These are phyloP conservation scores for Macrolepiota fuliginosa DNA, from an alignment of 768 basidiomycete genomes.

Conservation along the genomic window DNA sequence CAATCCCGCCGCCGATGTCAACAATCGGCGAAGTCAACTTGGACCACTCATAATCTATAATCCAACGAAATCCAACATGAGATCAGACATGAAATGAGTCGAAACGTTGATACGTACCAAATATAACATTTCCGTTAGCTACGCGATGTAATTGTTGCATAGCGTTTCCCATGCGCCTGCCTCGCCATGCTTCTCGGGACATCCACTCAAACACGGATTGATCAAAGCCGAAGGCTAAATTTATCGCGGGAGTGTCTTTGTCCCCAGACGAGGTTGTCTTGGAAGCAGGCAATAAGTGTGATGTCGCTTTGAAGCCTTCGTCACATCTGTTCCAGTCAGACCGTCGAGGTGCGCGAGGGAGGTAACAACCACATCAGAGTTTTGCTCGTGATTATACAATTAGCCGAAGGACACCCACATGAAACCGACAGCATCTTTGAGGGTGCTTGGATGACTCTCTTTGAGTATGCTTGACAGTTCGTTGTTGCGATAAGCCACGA, in stretches of 20 bases:
- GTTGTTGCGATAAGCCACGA: background rate
- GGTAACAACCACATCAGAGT: background rate
- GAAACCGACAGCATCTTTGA: conserved; percentile 8
- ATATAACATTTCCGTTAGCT: conserved; percentile 1
- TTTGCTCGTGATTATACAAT: background rate
- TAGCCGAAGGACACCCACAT: background rate
- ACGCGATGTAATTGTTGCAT: conserved; percentile 8
- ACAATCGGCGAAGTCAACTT: background rate
- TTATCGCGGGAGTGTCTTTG: background rate
- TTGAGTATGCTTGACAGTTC: background rate
- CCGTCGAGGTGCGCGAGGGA: background rate
- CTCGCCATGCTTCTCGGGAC: conserved; percentile 8
- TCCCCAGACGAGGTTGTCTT: background rate
- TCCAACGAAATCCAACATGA: background rate
- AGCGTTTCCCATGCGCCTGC: conserved; percentile 2
- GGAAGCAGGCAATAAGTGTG: conserved; percentile 2
- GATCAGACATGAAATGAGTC: background rate
- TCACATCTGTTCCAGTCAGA: background rate
- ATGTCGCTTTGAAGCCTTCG: conserved; percentile 9
- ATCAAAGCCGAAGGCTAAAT: conserved; percentile 3
- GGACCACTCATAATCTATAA: conserved; percentile 6
- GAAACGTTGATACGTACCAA: background rate
- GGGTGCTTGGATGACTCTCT: background rate
- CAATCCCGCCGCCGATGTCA: conserved; percentile 5
- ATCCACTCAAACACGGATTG: conserved; percentile 6